A percentile compares a stretch with the other conserved stretches of the same genome.
Evolutionary conservation across 2,329 filamentous ascomycete species (phyloP).

Genomic region (Claviceps digitariae): DNA sequence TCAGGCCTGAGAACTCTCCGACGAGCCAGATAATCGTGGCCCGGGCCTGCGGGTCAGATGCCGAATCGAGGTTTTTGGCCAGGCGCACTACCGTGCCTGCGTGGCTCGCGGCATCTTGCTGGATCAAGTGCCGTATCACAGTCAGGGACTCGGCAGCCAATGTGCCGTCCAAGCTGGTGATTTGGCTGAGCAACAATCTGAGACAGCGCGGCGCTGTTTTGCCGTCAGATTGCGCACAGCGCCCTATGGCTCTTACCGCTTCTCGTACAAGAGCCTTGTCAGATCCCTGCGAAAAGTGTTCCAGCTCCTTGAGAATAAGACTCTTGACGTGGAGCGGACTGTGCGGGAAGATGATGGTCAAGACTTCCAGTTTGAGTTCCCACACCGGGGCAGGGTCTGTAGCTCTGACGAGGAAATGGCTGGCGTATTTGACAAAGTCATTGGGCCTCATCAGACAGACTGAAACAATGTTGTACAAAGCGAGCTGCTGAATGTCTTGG

Average conservation of each 20-base stretch:
- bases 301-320: conserved; percentile 80
- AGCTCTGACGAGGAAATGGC: conserved; percentile 76
- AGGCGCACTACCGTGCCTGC: conserved; percentile 74
- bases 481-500: conserved; percentile 78
- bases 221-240: conserved; percentile 71
- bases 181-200: conserved; percentile 69
- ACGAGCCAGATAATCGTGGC: conserved; percentile 97
- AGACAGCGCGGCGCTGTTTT: conserved; percentile 66
- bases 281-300: conserved; percentile 70
- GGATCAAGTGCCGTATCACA: conserved; percentile 89
- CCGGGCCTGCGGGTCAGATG: conserved; percentile 73
- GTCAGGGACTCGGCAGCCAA: conserved; percentile 87
- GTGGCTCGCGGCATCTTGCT: conserved; percentile 73
- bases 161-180: conserved; percentile 75
- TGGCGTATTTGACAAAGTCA: conserved; percentile 76
- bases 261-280: conserved; percentile 73
- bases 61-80: conserved; percentile 81
- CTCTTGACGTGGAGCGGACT: conserved; percentile 63
- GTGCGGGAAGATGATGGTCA: conserved; percentile 84
- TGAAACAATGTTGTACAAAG: conserved; percentile 89
- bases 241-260: conserved; percentile 81
- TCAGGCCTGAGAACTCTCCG: conserved; percentile 75
- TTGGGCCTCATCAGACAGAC: conserved; percentile 65
- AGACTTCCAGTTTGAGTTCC: conserved; percentile 80
- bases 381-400: conserved; percentile 72